Base-by-base conservation (phyloP, 2,329 filamentous ascomycete genomes). In the Pezicula neosporulosa region DNA sequence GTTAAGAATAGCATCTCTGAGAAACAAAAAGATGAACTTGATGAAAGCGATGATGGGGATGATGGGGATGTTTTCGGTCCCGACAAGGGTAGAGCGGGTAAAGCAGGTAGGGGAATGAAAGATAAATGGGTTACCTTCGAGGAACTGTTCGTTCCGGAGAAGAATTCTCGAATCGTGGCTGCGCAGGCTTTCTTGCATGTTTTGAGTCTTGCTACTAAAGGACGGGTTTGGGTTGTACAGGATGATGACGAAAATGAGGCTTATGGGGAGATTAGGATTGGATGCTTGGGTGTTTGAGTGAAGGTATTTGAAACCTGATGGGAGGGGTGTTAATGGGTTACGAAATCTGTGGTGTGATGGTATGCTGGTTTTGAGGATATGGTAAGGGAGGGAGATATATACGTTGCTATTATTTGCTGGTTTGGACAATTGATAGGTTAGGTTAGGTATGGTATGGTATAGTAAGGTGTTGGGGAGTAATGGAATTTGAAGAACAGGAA, bases 151-250 rank as follows among this genome's bases (percentile, higher is more conserved):
- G 75, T 81, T n/a, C 78, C 82, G 0, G 63, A 63, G 9, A 69
- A 74, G 35, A 62, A 65, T 39, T 82, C 80, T 28, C 73, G 66
- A 39, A 72, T 81, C 28, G 83, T 90, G 12, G 88, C 86, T 8
- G 84, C 87, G 2, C 87, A 91, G 66, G 89, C 84, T 0, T 86
- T 90, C 64, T 82, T 87, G 70, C 88, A 94, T 65, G 76, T 89
- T 2, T 77, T 95, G 13, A 76, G 79, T 10, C 76, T 94, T 41
- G 85, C 82, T 6, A 90, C 83, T 2, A 89, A 85, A 68, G 77
- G 77, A 2, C 67, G 80, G 50, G 70, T 93, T 42, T 65, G 70
- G 16, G 82, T 92, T 5, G 69, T 78, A 55, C 90, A 96, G 68
- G 53, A 62, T 28, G 49, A 47, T 39, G 16, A 28, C 1, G 35